Percentiles rank a stretch among this genome's conserved stretches.
Evolutionary conservation across 1,284 basidiomycete genomes (phyloP).

Genomic region (Fomitopsis pinicola): DNA sequence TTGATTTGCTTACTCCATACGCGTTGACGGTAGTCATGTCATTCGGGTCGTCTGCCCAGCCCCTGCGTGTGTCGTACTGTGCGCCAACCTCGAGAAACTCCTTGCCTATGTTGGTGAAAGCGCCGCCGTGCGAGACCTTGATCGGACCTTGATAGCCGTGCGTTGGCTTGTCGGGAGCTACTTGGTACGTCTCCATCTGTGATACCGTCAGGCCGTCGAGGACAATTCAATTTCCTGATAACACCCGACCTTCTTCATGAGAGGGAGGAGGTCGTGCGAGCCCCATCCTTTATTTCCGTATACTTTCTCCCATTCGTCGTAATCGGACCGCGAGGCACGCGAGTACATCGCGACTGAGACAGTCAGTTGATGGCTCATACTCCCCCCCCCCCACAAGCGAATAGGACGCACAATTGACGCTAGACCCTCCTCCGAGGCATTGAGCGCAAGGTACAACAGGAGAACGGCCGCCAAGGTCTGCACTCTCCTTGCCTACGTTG

Average conservation of each 20-base stretch:
- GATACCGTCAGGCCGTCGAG: not conserved
- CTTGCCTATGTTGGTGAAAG: conserved; percentile 15
- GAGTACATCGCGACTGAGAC: conserved; percentile 48
- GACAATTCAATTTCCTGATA: not conserved
- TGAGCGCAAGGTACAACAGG: conserved; percentile 38
- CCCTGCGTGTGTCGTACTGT: conserved; percentile 34
- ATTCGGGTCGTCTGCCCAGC: conserved; percentile 19
- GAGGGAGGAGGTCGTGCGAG: conserved; percentile 43
- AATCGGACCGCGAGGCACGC: conserved; percentile 51
- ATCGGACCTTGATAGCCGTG: conserved; percentile 22
- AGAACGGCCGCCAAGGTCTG: conserved; percentile 41
- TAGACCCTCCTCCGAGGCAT: conserved; percentile 55
- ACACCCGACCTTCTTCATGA: conserved; percentile 42
- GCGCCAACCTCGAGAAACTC: conserved; percentile 39
- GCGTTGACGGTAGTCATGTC: conserved; percentile 21
- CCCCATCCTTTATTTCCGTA: conserved; percentile 55
- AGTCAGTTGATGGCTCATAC: not conserved
- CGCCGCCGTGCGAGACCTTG: conserved; percentile 21
- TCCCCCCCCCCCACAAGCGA: too few species aligned
- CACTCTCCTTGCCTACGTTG: conserved; percentile 37
- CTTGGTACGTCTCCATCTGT: conserved; percentile 49
- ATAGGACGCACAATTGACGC: conserved; percentile 45
- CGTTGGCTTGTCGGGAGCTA: conserved; percentile 22
- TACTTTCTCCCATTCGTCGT: conserved; percentile 47
- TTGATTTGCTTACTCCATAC: conserved; percentile 20